A percentile compares a stretch with the other conserved stretches of the same genome.
Conservation (phyloP, 1,139 yeast genomes). For the Citeromyces hawaiiensis region DNA sequence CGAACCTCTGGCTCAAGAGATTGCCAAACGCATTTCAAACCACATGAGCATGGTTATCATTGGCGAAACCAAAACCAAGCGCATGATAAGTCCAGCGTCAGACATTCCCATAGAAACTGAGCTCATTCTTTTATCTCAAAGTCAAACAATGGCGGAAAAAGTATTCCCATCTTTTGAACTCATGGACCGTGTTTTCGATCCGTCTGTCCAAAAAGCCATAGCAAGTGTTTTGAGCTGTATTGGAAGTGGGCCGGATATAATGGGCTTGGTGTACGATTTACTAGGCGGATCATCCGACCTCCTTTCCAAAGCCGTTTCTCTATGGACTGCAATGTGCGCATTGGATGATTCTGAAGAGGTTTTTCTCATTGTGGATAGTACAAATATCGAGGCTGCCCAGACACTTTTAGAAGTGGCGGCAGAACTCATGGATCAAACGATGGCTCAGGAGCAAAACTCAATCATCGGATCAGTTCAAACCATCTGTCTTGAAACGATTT, state of each 20-base stretch:
- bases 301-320: not conserved
- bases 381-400: not conserved
- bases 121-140: not conserved
- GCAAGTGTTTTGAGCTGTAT: not conserved
- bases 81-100: not conserved
- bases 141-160: not conserved
- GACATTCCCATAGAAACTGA: not conserved
- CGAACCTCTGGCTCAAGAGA: conserved; percentile 2
- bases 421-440: not conserved
- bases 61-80: not conserved
- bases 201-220: not conserved
- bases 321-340: not conserved
- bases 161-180: not conserved
- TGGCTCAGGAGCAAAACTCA: not conserved
- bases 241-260: not conserved
- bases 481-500: conserved; percentile 27
- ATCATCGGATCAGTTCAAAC: conserved; percentile 4
- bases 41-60: not conserved
- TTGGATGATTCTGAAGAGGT: conserved; percentile 2
- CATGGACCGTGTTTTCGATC: not conserved
- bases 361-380: not conserved
- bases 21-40: not conserved
- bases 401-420: conserved; percentile 1
- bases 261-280: not conserved
- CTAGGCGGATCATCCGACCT: not conserved